Base-by-base conservation (phyloP, 371 early-diverging fungal species). In the Zychaea mexicana region DNA sequence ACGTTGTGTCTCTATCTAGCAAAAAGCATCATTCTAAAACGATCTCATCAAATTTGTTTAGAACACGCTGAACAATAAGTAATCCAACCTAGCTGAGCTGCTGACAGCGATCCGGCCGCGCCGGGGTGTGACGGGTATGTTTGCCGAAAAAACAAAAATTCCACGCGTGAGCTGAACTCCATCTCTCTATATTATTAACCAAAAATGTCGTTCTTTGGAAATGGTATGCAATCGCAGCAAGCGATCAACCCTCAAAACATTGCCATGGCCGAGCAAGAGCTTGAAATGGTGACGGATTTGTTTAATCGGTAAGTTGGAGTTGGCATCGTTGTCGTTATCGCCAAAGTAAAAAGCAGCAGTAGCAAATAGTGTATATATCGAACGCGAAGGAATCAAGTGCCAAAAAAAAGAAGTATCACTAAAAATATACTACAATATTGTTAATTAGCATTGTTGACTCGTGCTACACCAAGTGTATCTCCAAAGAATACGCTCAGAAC, bases 391-490 rank as follows among this genome's bases (percentile, higher is more conserved):
- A 46, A 3, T n/a, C 5, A 47, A 27, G 1, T 15, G n/a, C 6
- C n/a, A 46, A 2, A 46, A 21, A 46, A 46, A 15, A 46, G 9
- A 2, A 46, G 19, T 46, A n/a, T 13, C 38, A 36, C 9, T 9
- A 36, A 9, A 36, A 3, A 24, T 2, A 52, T 36, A 32, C 21
- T 31, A 52, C 28, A 17, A 15, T n/a, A 24, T n/a, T n/a, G n/a
- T 27, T 42, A 22, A 22, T 28, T 30, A 92, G 94, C 60, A 85
- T 95, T 61, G 86, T 86, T 57, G 86, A 88, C 52, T 79, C 89
- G 30, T 96, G 96, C 83, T 86, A 92, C 76, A 64, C 74, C 53
- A 95, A 96, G 75, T 96, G 97, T 76, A 86, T 96, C 38, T 79
- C 87, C 26, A 81, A 87, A 66, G 78, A 83, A 58, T 94, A 95